Evolutionary conservation across 1,139 yeast genomes (phyloP), one percentile per base, ranked within the genome.

Genomic region (Yamadazyma triangularis): DNA sequence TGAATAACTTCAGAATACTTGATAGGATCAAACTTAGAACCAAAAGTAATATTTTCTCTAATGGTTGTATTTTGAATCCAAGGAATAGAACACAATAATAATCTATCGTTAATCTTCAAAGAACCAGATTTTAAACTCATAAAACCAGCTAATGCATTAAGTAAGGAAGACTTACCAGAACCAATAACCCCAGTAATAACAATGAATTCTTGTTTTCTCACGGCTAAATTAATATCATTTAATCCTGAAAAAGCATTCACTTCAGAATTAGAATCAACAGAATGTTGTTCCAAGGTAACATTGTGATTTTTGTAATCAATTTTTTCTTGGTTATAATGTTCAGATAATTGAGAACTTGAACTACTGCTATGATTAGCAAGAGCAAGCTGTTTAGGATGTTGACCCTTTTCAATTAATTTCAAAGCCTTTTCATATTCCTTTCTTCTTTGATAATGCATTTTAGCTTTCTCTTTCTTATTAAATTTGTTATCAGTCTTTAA

Each of bases 11-110:
- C 41, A 4, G 45, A 40, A 42, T 66, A 66, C 28, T 44, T 49
- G 0, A 31, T 42, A 2, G 48, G 43, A 33, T 65, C 65, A 37
- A 47, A 62, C 12, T 49, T 49, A 25, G 50, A 45, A 9, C 72
- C 71, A 42, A 66, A 66, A 23, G 54, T 36, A 25, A 66, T 65
- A 44, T 66, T 66, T 24, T 63, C 64, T 29, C 65, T 51, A 13
- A 66, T 61, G 15, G 71, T 61, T n/a, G 71, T 54, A 40, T 65
- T 66, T 48, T 66, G 72, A 32, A 66, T 64, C 73, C 73, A 66
- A 13, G 70, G 69, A 9, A 52, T 43, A 9, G 61, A 50, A 35
- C 70, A 61, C 25, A 61, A 48, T 24, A 63, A 45, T 23, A 55
- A 42, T 19, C 53, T 57, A 16, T 56, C 58, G 31, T 53, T 47